Conservation (phyloP, 768 basidiomycete species). For the Pulveroboletus frians region DNA sequence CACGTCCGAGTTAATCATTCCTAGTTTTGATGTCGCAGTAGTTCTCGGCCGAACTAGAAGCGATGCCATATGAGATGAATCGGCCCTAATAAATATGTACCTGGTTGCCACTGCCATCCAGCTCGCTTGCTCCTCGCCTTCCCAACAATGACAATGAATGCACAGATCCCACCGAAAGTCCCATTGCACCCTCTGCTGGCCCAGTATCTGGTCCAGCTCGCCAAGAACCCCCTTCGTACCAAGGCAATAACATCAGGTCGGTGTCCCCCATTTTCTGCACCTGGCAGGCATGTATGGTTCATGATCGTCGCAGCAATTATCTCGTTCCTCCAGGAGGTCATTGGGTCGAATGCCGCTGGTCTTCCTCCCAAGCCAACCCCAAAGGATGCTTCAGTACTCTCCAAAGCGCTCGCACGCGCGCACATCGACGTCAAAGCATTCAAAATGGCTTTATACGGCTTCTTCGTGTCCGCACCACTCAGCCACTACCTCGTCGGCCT, state of each 20-base stretch:
- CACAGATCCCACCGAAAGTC: conserved; percentile 14
- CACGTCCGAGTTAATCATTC: not conserved
- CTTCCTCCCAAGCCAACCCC: conserved; percentile 45
- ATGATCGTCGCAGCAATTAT: conserved; percentile 36
- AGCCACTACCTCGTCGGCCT: conserved; percentile 67
- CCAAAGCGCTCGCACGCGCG: conserved; percentile 47
- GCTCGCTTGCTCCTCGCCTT: not conserved
- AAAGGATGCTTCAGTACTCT: conserved; percentile 50
- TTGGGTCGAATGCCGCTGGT: conserved; percentile 67
- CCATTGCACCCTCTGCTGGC: conserved; percentile 47
- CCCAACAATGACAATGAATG: conserved; percentile 43
- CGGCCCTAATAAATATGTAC: too few species aligned
- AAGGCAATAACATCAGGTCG: conserved; percentile 73
- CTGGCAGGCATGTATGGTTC: not conserved
- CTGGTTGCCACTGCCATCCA: too few species aligned
- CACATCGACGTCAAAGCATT: conserved; percentile 67
- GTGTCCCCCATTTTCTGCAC: conserved; percentile 6
- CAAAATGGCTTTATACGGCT: conserved; percentile 83
- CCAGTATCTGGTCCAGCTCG: conserved; percentile 67
- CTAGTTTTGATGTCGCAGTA: too few species aligned
- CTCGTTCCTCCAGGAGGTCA: conserved; percentile 74
- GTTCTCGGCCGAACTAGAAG: too few species aligned
- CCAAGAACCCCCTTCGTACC: conserved; percentile 67
- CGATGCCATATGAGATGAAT: too few species aligned
- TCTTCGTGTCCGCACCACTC: conserved; percentile 78